These are phyloP conservation scores for Tulasnella sp. DNA, from an alignment of 768 basidiomycete species.

Conservation along the genomic window DNA sequence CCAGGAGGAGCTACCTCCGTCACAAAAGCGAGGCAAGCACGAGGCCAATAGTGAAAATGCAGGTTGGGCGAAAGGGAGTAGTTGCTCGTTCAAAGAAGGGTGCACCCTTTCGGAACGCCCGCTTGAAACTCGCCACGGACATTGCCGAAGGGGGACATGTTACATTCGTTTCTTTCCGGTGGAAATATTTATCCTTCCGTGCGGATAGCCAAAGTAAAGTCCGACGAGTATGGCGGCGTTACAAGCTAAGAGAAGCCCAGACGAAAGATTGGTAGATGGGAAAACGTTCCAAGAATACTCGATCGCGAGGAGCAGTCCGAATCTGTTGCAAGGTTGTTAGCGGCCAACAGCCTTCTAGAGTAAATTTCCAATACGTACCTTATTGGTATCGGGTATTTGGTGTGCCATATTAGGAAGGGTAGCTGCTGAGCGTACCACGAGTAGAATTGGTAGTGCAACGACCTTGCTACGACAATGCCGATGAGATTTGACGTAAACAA, in stretches of 20 bases:
- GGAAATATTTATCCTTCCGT: background rate
- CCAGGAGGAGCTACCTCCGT: background rate
- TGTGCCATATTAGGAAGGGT: conserved; percentile 71
- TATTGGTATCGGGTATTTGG: conserved; percentile 45
- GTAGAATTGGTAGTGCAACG: conserved; percentile 97
- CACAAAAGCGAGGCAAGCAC: background rate
- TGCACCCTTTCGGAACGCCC: background rate
- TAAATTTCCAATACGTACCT: conserved; percentile 37
- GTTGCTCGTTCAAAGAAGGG: background rate
- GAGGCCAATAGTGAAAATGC: background rate
- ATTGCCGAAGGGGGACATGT: background rate
- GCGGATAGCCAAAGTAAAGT: conserved; percentile 39
- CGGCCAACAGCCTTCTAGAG: conserved; percentile 8
- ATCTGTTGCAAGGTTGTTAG: conserved; percentile 30
- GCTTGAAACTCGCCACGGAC: background rate
- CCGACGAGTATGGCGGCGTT: conserved; percentile 44
- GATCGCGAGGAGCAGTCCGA: conserved; percentile 45
- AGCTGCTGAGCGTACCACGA: conserved; percentile 93
- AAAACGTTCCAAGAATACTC: conserved; percentile 86
- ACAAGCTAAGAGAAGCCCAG: conserved; percentile 39
- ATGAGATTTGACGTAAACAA: conserved; percentile 87
- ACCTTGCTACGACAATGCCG: conserved; percentile 85
- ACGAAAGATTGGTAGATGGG: conserved; percentile 65
- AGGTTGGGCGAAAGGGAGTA: background rate
- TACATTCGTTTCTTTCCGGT: background rate